phyloP scores from a whole-genome alignment of 2,329 filamentous ascomycete species.

The Talaromyces albobiverticillius region DNA sequence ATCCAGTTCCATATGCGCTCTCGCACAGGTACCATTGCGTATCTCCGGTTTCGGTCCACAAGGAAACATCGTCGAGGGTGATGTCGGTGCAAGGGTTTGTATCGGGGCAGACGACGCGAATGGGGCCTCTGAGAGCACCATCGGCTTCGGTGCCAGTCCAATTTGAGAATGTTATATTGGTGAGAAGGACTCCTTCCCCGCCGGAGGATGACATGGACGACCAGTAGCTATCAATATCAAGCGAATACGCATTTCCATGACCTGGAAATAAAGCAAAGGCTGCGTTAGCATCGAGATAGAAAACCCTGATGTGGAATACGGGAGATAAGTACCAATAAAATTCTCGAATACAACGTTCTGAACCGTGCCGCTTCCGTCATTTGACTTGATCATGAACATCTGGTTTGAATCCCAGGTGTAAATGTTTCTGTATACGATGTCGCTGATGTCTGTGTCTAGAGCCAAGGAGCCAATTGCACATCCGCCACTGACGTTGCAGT shows the following conservation, averaged over 20 bases:
- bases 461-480: slow-evolving; percentile 58
- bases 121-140: slow-evolving; percentile 51
- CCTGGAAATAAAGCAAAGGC: slow-evolving; percentile 33
- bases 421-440: slow-evolving; percentile 55
- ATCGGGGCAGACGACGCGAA: slow-evolving; percentile 53
- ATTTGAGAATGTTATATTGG: slow-evolving; percentile 53
- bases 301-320: background rate
- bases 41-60: slow-evolving; percentile 38
- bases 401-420: slow-evolving; percentile 60
- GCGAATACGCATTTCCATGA: slow-evolving; percentile 57
- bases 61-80: slow-evolving; percentile 49
- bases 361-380: slow-evolving; percentile 55
- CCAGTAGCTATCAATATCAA: slow-evolving; percentile 58
- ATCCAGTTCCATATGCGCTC: slow-evolving; percentile 49
- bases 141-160: slow-evolving; percentile 55
- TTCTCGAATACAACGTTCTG: slow-evolving; percentile 53
- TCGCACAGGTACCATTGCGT: slow-evolving; percentile 46
- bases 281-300: background rate
- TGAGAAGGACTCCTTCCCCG: slow-evolving; percentile 53
- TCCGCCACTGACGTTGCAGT: slow-evolving; percentile 62
- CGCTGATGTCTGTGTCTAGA: slow-evolving; percentile 48
- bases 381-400: slow-evolving; percentile 63
- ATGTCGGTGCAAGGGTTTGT: slow-evolving; percentile 53
- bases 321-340: slow-evolving; percentile 45
- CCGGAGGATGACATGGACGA: slow-evolving; percentile 36